These are phyloP conservation scores for Colletotrichum sp. DNA, from an alignment of 2,329 filamentous ascomycete genomes.

Conservation along the genomic window DNA sequence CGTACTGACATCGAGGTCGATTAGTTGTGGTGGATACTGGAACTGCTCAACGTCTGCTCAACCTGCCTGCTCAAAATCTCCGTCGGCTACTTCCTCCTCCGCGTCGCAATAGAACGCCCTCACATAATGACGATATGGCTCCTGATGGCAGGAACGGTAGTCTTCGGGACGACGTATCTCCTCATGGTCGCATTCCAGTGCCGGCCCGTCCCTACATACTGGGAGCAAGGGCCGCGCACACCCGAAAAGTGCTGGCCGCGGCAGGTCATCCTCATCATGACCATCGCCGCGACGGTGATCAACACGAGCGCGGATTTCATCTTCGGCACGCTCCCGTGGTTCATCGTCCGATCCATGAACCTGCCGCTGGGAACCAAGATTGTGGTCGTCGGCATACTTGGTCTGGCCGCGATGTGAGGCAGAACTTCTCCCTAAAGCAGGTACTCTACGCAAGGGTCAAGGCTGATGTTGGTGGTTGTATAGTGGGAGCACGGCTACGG, in stretches of 20 bases:
- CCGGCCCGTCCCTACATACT: slow-evolving; percentile 41
- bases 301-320: slow-evolving; percentile 43
- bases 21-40: slow-evolving; percentile 40
- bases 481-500: slow-evolving; percentile 38
- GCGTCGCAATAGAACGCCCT: slow-evolving; percentile 37
- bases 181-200: slow-evolving; percentile 48
- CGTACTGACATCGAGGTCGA: not conserved
- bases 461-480: accelerated
- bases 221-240: slow-evolving; percentile 31
- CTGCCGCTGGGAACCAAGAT: slow-evolving; percentile 43
- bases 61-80: slow-evolving; percentile 40
- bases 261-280: slow-evolving; percentile 29
- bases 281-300: slow-evolving; percentile 42
- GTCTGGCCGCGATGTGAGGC: slow-evolving; percentile 34
- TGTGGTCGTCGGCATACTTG: slow-evolving; percentile 34
- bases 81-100: slow-evolving; percentile 46
- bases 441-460: not conserved
- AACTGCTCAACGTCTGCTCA: slow-evolving; percentile 42
- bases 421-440: not conserved
- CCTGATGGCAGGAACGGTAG: slow-evolving; percentile 37
- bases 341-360: slow-evolving; percentile 43
- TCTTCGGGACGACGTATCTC: slow-evolving; percentile 43
- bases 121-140: slow-evolving; percentile 40
- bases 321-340: slow-evolving; percentile 41
- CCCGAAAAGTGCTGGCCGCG: slow-evolving; percentile 34